Evolutionary conservation across 2,329 filamentous ascomycete species (phyloP).

Genomic region (Fusarium sulawesiense): DNA sequence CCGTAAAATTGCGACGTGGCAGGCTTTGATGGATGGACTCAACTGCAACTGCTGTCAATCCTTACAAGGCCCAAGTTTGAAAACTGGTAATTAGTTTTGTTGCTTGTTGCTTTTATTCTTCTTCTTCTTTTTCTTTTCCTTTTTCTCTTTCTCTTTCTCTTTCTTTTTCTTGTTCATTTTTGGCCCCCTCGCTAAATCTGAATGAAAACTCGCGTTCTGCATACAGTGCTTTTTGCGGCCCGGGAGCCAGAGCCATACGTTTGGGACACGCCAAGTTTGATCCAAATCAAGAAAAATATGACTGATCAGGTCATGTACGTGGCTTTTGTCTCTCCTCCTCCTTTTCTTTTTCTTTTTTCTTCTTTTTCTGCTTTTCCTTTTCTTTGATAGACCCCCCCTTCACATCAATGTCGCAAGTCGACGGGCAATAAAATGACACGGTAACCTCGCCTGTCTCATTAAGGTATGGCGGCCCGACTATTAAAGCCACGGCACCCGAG

Average conservation of each 20-base stretch:
- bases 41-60: constrained; percentile 24
- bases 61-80: constrained; percentile 3
- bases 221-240: constrained; percentile 1
- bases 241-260: constrained; percentile 18
- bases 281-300: neutral
- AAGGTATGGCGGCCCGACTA: constrained; percentile 40
- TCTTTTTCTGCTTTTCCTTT: neutral
- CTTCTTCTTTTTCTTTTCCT: neutral
- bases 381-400: neutral
- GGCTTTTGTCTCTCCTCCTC: neutral
- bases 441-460: constrained; percentile 37
- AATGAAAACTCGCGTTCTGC: constrained; percentile 8
- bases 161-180: neutral
- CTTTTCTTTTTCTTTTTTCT: neutral
- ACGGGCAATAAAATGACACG: constrained; percentile 27
- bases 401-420: neutral
- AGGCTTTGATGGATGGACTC: constrained; percentile 36
- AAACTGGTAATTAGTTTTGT: neutral
- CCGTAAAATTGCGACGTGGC: constrained; percentile 50
- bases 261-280: constrained; percentile 10
- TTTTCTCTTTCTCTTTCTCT: neutral
- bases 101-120: neutral
- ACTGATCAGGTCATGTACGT: neutral
- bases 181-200: neutral
- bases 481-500: constrained; percentile 36